Evolutionary conservation across 257 asterid species (phyloP).

Genomic region (Echites panduratus): DNA sequence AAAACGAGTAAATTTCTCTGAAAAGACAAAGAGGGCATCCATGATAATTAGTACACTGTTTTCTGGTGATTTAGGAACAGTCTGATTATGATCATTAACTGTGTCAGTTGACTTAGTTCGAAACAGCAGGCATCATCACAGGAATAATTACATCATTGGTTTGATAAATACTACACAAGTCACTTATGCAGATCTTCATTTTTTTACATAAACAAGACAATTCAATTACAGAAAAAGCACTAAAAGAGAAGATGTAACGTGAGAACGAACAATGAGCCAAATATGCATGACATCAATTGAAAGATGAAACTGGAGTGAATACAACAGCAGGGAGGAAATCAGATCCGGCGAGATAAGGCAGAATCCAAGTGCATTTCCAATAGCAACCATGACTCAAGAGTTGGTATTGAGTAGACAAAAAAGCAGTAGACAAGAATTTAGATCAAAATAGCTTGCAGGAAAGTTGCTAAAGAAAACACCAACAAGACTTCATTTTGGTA

Average conservation of each 20-base stretch:
- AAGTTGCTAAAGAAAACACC: background rate
- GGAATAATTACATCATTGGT: background rate
- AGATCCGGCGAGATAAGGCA: background rate
- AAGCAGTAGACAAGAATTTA: background rate
- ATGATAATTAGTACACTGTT: background rate
- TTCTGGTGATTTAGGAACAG: background rate
- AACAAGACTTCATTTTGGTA: background rate
- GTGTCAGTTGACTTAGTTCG: background rate
- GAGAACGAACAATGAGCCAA: conserved; percentile 1
- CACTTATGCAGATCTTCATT: background rate
- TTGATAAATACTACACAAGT: too few relatives aligned
- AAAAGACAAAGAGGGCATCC: background rate
- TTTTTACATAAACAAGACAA: background rate
- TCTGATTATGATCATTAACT: background rate
- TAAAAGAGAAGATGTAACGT: background rate
- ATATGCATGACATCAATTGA: background rate
- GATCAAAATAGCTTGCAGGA: background rate
- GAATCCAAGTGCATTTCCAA: background rate
- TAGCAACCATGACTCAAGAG: background rate
- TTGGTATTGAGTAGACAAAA: background rate
- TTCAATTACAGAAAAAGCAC: background rate
- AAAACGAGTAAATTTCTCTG: background rate
- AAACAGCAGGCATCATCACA: background rate
- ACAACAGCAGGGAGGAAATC: background rate
- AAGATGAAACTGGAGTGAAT: background rate